Conservation (phyloP, 768 basidiomycete genomes). For the Lactifluus hygrophoroides region DNA sequence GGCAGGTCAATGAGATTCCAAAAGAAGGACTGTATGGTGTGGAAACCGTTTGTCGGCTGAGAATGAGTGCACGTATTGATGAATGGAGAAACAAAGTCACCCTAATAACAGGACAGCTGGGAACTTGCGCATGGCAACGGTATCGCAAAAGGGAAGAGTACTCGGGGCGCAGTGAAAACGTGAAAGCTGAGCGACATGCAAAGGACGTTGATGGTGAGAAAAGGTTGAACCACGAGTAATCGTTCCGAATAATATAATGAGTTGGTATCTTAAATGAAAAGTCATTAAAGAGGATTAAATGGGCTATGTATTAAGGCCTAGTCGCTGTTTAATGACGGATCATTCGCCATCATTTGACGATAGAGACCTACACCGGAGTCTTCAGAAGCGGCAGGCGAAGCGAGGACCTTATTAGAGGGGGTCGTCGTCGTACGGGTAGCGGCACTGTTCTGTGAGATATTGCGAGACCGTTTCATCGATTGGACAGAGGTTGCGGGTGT, state of each 20-base stretch:
- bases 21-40: constrained; percentile 19
- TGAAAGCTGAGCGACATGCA: constrained; percentile 10
- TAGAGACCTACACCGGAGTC: constrained; percentile 82
- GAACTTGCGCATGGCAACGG: constrained; percentile 18
- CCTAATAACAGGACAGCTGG: constrained; percentile 3
- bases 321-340: constrained; percentile 48
- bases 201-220: constrained; percentile 22
- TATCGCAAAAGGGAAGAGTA: constrained; percentile 21
- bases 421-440: constrained; percentile 34
- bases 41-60: constrained; percentile 12
- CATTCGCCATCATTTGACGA: constrained; percentile 70
- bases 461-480: constrained; percentile 52
- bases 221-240: constrained; percentile 20
- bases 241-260: constrained; percentile 21
- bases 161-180: constrained; percentile 12
- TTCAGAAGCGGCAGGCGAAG: constrained; percentile 69
- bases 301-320: constrained; percentile 17
- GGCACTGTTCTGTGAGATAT: constrained; percentile 66
- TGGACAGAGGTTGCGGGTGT: constrained; percentile 27
- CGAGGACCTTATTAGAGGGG: constrained; percentile 36
- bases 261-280: constrained; percentile 15
- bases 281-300: constrained; percentile 22
- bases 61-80: constrained; percentile 18
- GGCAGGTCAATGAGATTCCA: constrained; percentile 21
- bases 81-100: constrained; percentile 3